phyloP scores from a whole-genome alignment of 805 yeast species.

The Wickerhamomyces silvicola region DNA sequence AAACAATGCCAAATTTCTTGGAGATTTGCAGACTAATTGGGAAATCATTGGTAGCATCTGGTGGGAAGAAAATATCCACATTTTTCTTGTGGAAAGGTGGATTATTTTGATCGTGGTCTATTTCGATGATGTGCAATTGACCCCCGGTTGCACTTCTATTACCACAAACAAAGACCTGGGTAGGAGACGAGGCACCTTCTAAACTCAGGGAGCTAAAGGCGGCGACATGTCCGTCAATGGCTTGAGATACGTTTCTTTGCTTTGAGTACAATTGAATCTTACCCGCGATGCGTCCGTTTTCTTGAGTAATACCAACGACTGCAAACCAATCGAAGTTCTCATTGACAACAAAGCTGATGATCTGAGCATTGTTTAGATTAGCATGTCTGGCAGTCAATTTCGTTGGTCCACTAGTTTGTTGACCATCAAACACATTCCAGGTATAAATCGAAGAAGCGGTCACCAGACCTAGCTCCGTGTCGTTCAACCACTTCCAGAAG shows the following conservation, averaged over 20 bases:
- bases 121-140: conserved; percentile 87
- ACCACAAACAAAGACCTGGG: conserved; percentile 89
- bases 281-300: conserved; percentile 90
- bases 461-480: conserved; percentile 71
- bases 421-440: conserved; percentile 81
- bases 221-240: conserved; percentile 97
- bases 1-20: conserved; percentile 77
- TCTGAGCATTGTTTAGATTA: conserved; percentile 71
- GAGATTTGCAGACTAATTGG: conserved; percentile 90
- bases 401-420: conserved; percentile 71
- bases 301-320: conserved; percentile 90
- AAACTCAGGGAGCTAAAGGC: conserved; percentile 73
- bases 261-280: conserved; percentile 89
- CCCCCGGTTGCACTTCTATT: conserved; percentile 75
- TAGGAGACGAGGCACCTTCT: conserved; percentile 59
- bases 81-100: conserved; percentile 89
- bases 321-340: conserved; percentile 87
- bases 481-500: conserved; percentile 91
- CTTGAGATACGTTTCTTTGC: conserved; percentile 88
- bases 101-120: conserved; percentile 81
- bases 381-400: conserved; percentile 80
- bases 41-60: conserved; percentile 93
- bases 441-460: conserved; percentile 69
- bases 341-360: conserved; percentile 85
- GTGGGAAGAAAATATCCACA: conserved; percentile 92